Percentiles rank a stretch among this genome's conserved stretches.
These are phyloP conservation scores for Isabelozyma pseudorhagii DNA, from an alignment of 805 yeast species.

Conservation along the genomic window DNA sequence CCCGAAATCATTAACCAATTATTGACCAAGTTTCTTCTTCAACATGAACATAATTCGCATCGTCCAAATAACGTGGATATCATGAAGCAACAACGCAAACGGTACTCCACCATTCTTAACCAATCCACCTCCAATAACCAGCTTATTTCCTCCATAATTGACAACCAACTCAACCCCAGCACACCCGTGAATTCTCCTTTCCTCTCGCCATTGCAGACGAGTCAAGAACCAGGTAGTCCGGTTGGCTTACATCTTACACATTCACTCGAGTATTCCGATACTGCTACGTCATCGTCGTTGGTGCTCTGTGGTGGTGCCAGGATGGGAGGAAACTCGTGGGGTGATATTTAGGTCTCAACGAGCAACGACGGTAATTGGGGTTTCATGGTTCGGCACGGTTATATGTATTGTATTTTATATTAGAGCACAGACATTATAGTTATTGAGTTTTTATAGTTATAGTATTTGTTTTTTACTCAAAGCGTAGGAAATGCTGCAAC, in stretches of 20 bases:
- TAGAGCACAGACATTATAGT: too few relatives aligned
- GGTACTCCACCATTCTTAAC: conserved; percentile 2
- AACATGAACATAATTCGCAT: not conserved
- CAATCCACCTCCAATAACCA: not conserved
- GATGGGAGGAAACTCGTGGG: conserved; percentile 9
- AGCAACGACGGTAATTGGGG: too few relatives aligned
- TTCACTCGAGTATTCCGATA: not conserved
- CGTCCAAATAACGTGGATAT: not conserved
- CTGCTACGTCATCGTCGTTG: conserved; percentile 9
- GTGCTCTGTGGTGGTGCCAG: conserved; percentile 17
- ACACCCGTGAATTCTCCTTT: not conserved
- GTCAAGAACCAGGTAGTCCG: not conserved
- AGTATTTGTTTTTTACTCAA: too few relatives aligned
- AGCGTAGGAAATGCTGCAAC: too few relatives aligned
- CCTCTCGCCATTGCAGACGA: not conserved
- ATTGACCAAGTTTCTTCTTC: conserved; percentile 1
- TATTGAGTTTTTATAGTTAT: too few relatives aligned
- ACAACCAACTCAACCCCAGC: conserved; percentile 2
- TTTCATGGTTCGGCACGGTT: too few relatives aligned
- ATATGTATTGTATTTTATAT: too few relatives aligned
- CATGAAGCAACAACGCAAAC: not conserved
- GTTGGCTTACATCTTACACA: not conserved
- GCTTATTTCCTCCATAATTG: conserved; percentile 1
- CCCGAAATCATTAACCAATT: conserved; percentile 4
- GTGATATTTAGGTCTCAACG: conserved; percentile 5